A percentile compares a stretch with the other conserved stretches of the same genome.
These are phyloP conservation scores for Rosellinia necatrix DNA, from an alignment of 2,329 filamentous ascomycete genomes.

Conservation along the genomic window DNA sequence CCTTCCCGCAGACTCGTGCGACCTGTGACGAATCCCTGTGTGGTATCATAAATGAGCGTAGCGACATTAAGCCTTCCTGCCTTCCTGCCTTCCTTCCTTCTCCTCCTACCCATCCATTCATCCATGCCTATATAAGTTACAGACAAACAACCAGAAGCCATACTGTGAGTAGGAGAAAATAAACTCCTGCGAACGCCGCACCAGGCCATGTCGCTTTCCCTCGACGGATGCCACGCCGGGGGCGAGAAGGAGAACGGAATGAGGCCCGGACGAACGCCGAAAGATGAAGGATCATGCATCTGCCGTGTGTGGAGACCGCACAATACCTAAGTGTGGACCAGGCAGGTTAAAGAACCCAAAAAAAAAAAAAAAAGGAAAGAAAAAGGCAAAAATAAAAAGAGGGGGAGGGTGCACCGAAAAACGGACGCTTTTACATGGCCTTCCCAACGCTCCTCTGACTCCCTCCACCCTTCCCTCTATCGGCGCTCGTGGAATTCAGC, in stretches of 20 bases:
- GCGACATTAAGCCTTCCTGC: slow-evolving; percentile 12
- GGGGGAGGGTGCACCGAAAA: neutral
- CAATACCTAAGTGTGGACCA: neutral
- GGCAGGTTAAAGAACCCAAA: no score
- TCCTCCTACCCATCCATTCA: slow-evolving; percentile 8
- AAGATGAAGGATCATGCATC: neutral
- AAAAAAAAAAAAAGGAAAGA: no score
- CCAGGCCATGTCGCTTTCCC: slow-evolving; percentile 12
- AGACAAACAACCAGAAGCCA: neutral
- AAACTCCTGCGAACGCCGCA: slow-evolving; percentile 29
- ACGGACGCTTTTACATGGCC: slow-evolving; percentile 35
- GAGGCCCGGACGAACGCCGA: neutral
- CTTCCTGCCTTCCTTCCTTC: neutral
- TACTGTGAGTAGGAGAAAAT: neutral
- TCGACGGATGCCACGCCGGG: slow-evolving; percentile 20
- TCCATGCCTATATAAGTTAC: neutral
- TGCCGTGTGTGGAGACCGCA: neutral
- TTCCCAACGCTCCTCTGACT: slow-evolving; percentile 42
- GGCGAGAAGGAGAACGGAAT: neutral
- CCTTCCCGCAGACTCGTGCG: neutral
- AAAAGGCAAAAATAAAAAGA: neutral
- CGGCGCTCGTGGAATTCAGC: slow-evolving; percentile 1
- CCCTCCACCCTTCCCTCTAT: slow-evolving; percentile 31
- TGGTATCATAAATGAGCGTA: slow-evolving; percentile 37
- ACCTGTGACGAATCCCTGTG: slow-evolving; percentile 29